Evolutionary conservation across 805 yeast genomes (phyloP).

Genomic region (Myxozyma neglecta): DNA sequence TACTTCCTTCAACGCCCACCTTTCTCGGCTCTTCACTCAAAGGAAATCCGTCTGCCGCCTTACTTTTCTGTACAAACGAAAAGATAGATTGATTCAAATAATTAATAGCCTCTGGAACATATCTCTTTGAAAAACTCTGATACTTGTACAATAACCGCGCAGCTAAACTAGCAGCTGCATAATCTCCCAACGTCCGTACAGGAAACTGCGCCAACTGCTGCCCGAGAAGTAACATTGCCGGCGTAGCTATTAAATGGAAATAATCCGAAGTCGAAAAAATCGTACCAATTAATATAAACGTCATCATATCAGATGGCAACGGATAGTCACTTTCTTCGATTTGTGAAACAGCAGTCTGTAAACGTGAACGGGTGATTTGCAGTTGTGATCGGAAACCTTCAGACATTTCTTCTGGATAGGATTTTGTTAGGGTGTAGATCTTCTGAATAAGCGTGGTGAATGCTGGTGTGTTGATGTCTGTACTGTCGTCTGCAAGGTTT

Average conservation of each 20-base stretch:
- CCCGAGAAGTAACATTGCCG: slow-evolving; percentile 69
- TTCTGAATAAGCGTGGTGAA: slow-evolving; percentile 35
- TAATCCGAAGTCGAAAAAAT: slow-evolving; percentile 93
- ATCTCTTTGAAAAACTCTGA: slow-evolving; percentile 78
- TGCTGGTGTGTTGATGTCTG: neutral
- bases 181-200: slow-evolving; percentile 43
- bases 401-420: slow-evolving; percentile 64
- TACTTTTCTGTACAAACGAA: slow-evolving; percentile 34
- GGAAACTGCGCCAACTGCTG: slow-evolving; percentile 63
- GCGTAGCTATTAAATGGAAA: slow-evolving; percentile 87
- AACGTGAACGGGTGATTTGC: slow-evolving; percentile 54
- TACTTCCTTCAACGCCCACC: slow-evolving; percentile 4
- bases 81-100: slow-evolving; percentile 41
- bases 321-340: slow-evolving; percentile 23
- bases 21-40: slow-evolving; percentile 3
- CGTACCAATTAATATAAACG: slow-evolving; percentile 69
- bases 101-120: slow-evolving; percentile 67
- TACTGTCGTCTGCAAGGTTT: slow-evolving; percentile 37
- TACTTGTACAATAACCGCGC: slow-evolving; percentile 65
- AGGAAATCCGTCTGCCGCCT: slow-evolving; percentile 20
- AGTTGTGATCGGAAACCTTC: slow-evolving; percentile 61
- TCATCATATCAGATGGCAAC: slow-evolving; percentile 53
- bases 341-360: slow-evolving; percentile 36
- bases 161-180: slow-evolving; percentile 65
- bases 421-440: slow-evolving; percentile 61